Conservation (phyloP, 2,329 filamentous ascomycete species). For the Epichloe sylvatica region DNA sequence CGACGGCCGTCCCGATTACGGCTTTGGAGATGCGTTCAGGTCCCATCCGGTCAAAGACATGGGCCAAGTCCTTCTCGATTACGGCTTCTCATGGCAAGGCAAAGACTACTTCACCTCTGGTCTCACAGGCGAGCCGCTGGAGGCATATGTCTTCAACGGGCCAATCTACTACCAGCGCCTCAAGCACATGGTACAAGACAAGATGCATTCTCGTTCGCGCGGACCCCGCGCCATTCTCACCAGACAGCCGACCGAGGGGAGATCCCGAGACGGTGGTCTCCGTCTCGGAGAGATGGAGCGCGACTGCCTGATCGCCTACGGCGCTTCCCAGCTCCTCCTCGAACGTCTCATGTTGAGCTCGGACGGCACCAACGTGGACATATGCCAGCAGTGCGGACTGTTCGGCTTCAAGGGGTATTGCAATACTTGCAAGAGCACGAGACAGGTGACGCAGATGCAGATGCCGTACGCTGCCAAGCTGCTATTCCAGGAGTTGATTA, state of each 20-base stretch:
- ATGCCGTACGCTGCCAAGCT: conserved; percentile 97
- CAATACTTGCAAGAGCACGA: conserved; percentile 76
- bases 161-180: conserved; percentile 99
- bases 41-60: conserved; percentile 77
- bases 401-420: conserved; percentile 96
- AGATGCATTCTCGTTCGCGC: conserved; percentile 91
- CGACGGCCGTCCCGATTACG: conserved; percentile 74
- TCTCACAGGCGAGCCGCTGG: conserved; percentile 84
- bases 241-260: conserved; percentile 91
- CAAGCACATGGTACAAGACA: conserved; percentile 99
- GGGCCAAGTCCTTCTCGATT: conserved; percentile 66
- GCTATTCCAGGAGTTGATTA: conserved; percentile 86
- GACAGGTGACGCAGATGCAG: conserved; percentile 78
- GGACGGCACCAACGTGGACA: conserved; percentile 80
- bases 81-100: conserved; percentile 91
- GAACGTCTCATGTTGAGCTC: conserved; percentile 91
- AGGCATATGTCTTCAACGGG: conserved; percentile 95
- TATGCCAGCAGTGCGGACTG: conserved; percentile 85
- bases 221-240: conserved; percentile 87
- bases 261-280: conserved; percentile 81
- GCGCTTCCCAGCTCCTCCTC: conserved; percentile 78
- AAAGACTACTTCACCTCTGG: conserved; percentile 95
- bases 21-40: conserved; percentile 67
- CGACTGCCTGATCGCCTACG: conserved; percentile 94
- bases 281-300: conserved; percentile 97